phyloP scores from a whole-genome alignment of 73 alveolate genomes.

The Paramecium sexaurelia region DNA sequence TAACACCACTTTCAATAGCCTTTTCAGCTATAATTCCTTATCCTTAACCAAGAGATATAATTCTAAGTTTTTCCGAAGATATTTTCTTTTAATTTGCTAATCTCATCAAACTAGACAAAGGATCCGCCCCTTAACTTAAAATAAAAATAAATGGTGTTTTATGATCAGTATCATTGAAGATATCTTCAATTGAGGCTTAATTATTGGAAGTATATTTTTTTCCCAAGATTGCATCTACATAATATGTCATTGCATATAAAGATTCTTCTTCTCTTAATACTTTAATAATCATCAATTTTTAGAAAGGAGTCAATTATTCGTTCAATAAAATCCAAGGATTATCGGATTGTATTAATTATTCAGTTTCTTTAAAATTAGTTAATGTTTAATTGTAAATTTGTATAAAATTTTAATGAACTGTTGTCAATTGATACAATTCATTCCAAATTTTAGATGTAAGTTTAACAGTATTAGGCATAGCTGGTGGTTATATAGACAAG shows the following conservation, averaged over 20 bases:
- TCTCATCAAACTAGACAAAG: constrained; percentile 51
- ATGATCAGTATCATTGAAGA: constrained; percentile 85
- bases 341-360: constrained; percentile 56
- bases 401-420: constrained; percentile 80
- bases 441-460: constrained; percentile 90
- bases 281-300: constrained; percentile 85
- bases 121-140: constrained; percentile 70
- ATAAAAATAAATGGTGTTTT: constrained; percentile 92
- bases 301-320: constrained; percentile 69
- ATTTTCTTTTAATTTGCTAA: constrained; percentile 60
- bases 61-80: constrained; percentile 83
- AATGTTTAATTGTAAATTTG: constrained; percentile 71
- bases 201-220: constrained; percentile 84
- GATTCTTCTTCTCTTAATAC: constrained; percentile 92
- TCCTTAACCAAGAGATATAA: constrained; percentile 99
- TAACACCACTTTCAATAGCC: constrained; percentile 93
- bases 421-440: constrained; percentile 72
- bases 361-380: constrained; percentile 63
- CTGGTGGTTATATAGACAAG: constrained; percentile 73
- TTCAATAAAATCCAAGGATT: constrained; percentile 60
- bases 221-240: constrained; percentile 83
- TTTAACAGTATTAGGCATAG: constrained; percentile 82
- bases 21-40: constrained; percentile 97
- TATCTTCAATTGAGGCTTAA: constrained; percentile 87
- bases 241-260: constrained; percentile 83